These are phyloP conservation scores for Henckelia pumila DNA, from an alignment of 257 asterid genomes.

Conservation along the genomic window DNA sequence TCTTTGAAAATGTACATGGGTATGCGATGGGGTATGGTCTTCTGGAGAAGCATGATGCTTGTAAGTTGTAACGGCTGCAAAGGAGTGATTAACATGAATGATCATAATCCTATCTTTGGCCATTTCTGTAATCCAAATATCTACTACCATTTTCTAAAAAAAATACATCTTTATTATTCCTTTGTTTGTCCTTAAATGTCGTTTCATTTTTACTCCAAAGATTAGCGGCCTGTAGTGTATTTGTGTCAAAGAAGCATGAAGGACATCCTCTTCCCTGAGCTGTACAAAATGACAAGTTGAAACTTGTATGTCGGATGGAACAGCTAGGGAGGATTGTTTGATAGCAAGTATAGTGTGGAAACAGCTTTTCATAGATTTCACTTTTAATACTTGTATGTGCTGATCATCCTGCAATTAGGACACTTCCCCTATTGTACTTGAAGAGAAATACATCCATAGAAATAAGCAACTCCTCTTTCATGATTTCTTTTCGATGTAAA, in stretches of 20 bases:
- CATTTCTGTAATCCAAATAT: neutral
- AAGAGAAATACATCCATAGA: neutral
- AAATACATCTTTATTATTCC: too few relatives aligned
- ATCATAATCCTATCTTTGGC: neutral
- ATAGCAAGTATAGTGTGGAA: slow-evolving; percentile 1
- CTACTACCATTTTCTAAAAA: neutral
- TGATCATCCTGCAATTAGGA: neutral
- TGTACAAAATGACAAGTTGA: neutral
- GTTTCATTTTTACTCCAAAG: slow-evolving; percentile 8
- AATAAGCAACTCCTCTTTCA: neutral
- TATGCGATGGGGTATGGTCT: neutral
- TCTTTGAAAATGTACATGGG: neutral
- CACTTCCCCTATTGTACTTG: slow-evolving; percentile 4
- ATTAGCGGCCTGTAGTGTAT: neutral
- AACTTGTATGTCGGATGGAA: too few relatives aligned
- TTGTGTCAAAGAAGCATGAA: too few relatives aligned
- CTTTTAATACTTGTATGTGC: neutral
- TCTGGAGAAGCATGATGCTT: neutral
- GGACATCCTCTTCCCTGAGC: neutral
- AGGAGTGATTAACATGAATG: slow-evolving; percentile 5
- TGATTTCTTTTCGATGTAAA: slow-evolving; percentile 2
- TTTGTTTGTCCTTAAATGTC: too few relatives aligned
- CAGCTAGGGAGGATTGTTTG: neutral
- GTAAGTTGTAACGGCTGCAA: slow-evolving; percentile 1
- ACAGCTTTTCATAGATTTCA: neutral